Evolutionary conservation across 768 basidiomycete species (phyloP), one percentile per base, ranked within the genome.

Genomic region (Cubamyces lactineus): DNA sequence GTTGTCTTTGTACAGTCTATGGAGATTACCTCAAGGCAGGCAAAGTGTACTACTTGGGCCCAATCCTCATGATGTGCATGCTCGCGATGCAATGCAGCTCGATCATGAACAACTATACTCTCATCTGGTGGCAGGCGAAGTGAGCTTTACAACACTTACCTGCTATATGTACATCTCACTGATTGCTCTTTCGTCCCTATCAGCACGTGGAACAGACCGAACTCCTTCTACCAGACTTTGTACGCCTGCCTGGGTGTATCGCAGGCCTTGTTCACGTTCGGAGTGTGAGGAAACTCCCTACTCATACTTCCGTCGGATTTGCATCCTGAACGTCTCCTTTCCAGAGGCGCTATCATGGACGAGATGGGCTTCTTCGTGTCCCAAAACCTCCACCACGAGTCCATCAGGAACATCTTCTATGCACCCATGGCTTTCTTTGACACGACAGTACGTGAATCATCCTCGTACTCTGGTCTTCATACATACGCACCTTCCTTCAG

Each of bases 351-450:
- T 15, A 74, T 76, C 4, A 80, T 86, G 64, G 86, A 87, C 60
- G 72, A 82, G 17, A 76, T 89, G 71, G 82, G 84, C 0, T 82
- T 79, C 68, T 78, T 80, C 56, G 86, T 86, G 4, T 88, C 88
- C 1, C 79, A 79, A 61, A 86, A 85, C 62, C 73, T 92, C 2
- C 88, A 92, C 68, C 77, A 81, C 51, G 70, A 78, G 47, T 82
- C 86, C 0, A 76, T 88, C 24, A 72, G 72, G 24, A 82, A 84
- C 54, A 79, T 89, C 24, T 85, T 89, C 68, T 80, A 83, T 70
- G 88, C 89, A 0, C 89, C 89, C 0, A 90, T 89, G 86, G 80
- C 84, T 1, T 91, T 90, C 74, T 92, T 91, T 66, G 91, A 92
- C 71, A 87, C 82, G 1, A 86, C 86, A 17, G 83, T 82, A 64